Base-by-base conservation (phyloP, 257 asterid genomes). In the Galeopsis tetrahit region DNA sequence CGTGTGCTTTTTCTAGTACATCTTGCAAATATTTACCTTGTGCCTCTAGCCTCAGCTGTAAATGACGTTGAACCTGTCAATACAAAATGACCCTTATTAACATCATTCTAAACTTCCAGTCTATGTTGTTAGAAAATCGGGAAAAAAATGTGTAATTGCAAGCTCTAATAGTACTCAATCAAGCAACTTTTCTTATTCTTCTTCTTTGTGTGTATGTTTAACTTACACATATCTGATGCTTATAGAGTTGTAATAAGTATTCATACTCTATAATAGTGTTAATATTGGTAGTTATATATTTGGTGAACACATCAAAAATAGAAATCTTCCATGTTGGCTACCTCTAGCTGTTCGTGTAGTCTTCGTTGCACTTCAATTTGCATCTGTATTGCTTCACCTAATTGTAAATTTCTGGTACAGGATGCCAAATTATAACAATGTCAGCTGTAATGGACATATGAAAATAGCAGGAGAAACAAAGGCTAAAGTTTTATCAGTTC, bases 1-100 rank as follows among this genome's bases (percentile, higher is more conserved):
- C 97, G 66, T 93, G 96, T 57, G 97, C 97, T 70, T 87, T 89
- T 83, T 91, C 97, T 58, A 93, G 92, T 69, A 93, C 98, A n/a
- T 86, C 78, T 76, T 93, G 96, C 69, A 91, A 74, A 72, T 91
- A 89, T 83, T 87, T 89, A 44, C 97, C 95, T 78, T 91, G 97
- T 49, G 97, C 91, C 89, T 90, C 96, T 74, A 90, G 86, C 35
- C 90, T 63, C 74, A 90, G 86, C 87, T 90, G 96, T 78, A 89
- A 75, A 71, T 85, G 96, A 43, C 98, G 91, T 71, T 92, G 96
- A 74, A 93, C 97, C 98, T 92, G 79, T 70, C 64, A 59, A 72
- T 72, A 83, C 71, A 69, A 69, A 70, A 66, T 55, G 74, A 55
- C 60, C 42, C 36, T 75, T 70, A 63, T 77, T 81, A 21, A 7